Evolutionary conservation across 1,139 yeast species (phyloP), one percentile per base, ranked within the genome.

Genomic region (Zygoascus hellenicus): DNA sequence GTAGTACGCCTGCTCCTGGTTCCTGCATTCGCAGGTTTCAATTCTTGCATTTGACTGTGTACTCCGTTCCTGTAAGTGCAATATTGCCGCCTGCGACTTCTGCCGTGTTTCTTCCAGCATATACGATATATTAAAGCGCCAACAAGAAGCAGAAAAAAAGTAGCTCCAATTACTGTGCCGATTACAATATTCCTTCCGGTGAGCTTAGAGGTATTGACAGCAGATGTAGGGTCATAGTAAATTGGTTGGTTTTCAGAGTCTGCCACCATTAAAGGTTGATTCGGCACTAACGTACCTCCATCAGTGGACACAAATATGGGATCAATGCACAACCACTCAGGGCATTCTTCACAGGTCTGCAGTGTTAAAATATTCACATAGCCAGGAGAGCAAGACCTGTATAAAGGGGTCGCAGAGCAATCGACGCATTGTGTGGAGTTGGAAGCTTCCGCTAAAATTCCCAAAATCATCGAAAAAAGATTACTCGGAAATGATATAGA

Each of bases 161-260:
- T 42, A 1, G 54, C 56, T 3, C 57, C 57, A 9, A 53, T 39
- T 13, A 51, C 47, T 7, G 50, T 54, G 14, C 57, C 56, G 13
- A 53, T 51, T 9, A 48, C 48, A 10, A 48, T 50, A 22, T 41
- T 38, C 10, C 51, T 35, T 9, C 29, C 46, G 10, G 13, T 34
- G 28, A 40, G 14, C 9, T 40, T 35, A 3, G 43, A 26, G 2
- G 43, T 40, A 14, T 40, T 40, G 5, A 40, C 43, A 15, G 43
- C 26, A 31, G 34, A 31, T 34, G 15, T 15, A 5, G 19, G 38
- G 17, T 22, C 26, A 22, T 22, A 22, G 7, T 22, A 22, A 22
- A 22, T 22, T 5, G 26, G 26, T 7, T 22, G 26, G 6, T 22
- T 7, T 5, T 22, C 26, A 5, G 26, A 22, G 26, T 7, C 26